Percentiles rank a stretch among this genome's conserved stretches.
These are phyloP conservation scores for Exidia glandulosa DNA, from an alignment of 768 basidiomycete genomes.

Conservation along the genomic window DNA sequence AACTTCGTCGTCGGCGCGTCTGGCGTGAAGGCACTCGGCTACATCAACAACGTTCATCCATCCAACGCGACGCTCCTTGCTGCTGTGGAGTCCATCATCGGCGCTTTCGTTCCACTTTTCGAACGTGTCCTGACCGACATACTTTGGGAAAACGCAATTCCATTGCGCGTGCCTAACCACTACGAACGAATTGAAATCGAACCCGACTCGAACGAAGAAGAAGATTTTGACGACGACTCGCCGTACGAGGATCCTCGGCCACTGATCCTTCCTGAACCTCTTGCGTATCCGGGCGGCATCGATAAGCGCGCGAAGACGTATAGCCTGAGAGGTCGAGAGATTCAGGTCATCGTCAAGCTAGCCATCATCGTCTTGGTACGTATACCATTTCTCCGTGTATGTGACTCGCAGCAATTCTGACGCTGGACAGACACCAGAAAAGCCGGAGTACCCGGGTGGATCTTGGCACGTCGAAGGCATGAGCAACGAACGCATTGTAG, in stretches of 20 bases:
- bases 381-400: too few relatives aligned
- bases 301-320: slow-evolving; percentile 16
- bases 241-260: slow-evolving; percentile 1
- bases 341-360: slow-evolving; percentile 25
- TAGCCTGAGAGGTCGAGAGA: slow-evolving; percentile 23
- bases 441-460: slow-evolving; percentile 26
- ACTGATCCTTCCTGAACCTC: neutral
- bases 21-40: too few relatives aligned
- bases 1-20: too few relatives aligned
- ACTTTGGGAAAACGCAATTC: neutral
- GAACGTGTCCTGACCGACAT: too few relatives aligned
- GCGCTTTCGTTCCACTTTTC: too few relatives aligned
- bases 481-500: slow-evolving; percentile 16
- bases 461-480: slow-evolving; percentile 30
- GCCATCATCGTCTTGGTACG: slow-evolving; percentile 23
- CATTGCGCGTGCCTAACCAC: neutral
- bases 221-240: slow-evolving; percentile 6
- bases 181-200: neutral
- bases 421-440: slow-evolving; percentile 27
- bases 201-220: slow-evolving; percentile 2
- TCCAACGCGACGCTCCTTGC: too few relatives aligned
- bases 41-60: too few relatives aligned
- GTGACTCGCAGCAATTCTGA: too few relatives aligned
- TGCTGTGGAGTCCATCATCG: too few relatives aligned
- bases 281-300: neutral